Conservation (phyloP, 306 rosid genomes). For the Cucurbita ficifolia region DNA sequence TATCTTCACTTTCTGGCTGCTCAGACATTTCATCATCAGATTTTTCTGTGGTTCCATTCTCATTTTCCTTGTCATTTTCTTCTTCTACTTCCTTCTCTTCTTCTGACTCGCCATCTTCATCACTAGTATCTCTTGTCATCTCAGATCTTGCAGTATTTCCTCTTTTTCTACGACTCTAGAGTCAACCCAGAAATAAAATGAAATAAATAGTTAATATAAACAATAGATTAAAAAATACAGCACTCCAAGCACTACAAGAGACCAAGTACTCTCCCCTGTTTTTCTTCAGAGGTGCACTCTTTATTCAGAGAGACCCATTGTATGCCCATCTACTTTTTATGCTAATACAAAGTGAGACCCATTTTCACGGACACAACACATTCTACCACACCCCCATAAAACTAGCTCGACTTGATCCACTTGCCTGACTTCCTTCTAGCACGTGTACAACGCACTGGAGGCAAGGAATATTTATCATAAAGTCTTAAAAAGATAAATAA, state of each 20-base stretch:
- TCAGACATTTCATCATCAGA: conserved; percentile 61
- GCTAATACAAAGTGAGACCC: background rate
- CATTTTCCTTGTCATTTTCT: conserved; percentile 52
- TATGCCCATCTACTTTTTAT: background rate
- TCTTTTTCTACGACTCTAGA: conserved; percentile 48
- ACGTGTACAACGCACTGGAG: background rate
- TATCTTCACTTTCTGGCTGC: conserved; percentile 55
- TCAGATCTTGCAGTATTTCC: conserved; percentile 35
- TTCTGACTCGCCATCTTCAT: conserved; percentile 57
- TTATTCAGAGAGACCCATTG: background rate
- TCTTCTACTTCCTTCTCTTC: conserved; percentile 28
- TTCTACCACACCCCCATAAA: background rate
- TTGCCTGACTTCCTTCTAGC: background rate
- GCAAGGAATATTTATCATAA: background rate
- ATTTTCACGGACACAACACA: background rate
- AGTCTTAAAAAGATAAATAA: background rate
- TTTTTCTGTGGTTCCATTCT: conserved; percentile 50
- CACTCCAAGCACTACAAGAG: background rate
- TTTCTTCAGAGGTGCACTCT: background rate
- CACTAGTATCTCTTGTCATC: conserved; percentile 38
- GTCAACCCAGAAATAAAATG: conserved; percentile 10
- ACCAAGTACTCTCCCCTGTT: background rate
- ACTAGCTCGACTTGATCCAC: background rate
- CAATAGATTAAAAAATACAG: background rate
- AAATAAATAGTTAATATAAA: background rate